These are phyloP conservation scores for Dendrobium officinale DNA, from an alignment of 106 monocot species.

Conservation along the genomic window DNA sequence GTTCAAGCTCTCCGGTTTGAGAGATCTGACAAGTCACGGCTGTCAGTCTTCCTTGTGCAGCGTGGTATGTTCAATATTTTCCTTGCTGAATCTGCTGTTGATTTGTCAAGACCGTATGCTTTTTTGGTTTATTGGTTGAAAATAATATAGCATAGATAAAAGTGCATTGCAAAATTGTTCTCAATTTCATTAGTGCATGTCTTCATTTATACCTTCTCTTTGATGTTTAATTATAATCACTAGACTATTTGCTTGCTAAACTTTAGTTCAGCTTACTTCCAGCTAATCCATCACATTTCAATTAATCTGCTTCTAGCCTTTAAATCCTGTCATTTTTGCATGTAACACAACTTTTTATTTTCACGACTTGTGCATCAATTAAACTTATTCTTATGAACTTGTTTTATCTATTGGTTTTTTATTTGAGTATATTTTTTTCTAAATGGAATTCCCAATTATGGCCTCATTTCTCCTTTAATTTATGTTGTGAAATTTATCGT, in stretches of 20 bases:
- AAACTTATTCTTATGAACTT: neutral
- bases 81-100: neutral
- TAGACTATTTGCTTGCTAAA: neutral
- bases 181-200: neutral
- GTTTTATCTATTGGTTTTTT: neutral
- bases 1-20: slow-evolving; percentile 99
- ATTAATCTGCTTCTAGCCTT: neutral
- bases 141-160: neutral
- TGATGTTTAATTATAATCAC: neutral
- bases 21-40: slow-evolving; percentile 85
- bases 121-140: neutral
- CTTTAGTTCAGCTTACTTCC: neutral
- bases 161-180: neutral
- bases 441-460: neutral
- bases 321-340: neutral
- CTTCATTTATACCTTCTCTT: neutral
- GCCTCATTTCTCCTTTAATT: too few relatives aligned
- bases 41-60: slow-evolving; percentile 82
- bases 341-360: neutral
- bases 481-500: too few relatives aligned
- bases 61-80: slow-evolving; percentile 46
- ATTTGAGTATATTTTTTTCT: neutral
- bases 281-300: neutral
- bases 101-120: neutral
- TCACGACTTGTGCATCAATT: neutral